Base-by-base conservation (phyloP, 805 yeast genomes). In the Sungouiella blattae region DNA sequence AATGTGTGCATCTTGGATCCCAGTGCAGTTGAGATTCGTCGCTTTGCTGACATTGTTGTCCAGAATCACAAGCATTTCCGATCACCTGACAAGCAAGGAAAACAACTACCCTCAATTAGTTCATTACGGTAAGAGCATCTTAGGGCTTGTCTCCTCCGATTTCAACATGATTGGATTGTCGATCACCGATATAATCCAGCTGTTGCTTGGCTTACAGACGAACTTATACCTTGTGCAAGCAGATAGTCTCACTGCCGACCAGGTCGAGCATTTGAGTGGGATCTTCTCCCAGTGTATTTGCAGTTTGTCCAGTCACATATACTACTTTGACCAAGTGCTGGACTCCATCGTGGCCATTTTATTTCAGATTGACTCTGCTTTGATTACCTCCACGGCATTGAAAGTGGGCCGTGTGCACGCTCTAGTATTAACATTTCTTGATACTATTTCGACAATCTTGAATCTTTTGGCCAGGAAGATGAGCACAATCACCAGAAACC, bases 81-180 rank as follows among this genome's bases (percentile, higher is more conserved):
- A 49, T 3, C 43, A 46, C 12, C 36, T 49, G 3, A 37, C 51
- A 2, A 18, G 47, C 13, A 37, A 47, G 14, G 27, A 33, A 17
- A 21, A 37, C 18, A 37, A 40, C 23, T 51, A 38, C 43, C 35
- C 37, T 18, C 37, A 47, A 9, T 74, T 72, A 50, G 47, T 55
- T n/a, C 62, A 64, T 21, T 60, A 68, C 26, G 64, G 80, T 18
- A 58, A 59, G 30, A 55, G 73, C 36, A 64, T 79, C 6, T 60
- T 79, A 7, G 80, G 81, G 9, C 60, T 87, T 20, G 65, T 89
- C n/a, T 71, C 82, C 1, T 81, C 93, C 0, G 80, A 80, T 26
- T 87, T 87, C 27, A 87, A 83, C 55, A 77, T 91, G 71, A 82
- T 88, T 42, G 97, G 97, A 0, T 64, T 93, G 29, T 83, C 96